These are phyloP conservation scores for Blastomyces percursus DNA, from an alignment of 2,329 filamentous ascomycete species.

Conservation along the genomic window DNA sequence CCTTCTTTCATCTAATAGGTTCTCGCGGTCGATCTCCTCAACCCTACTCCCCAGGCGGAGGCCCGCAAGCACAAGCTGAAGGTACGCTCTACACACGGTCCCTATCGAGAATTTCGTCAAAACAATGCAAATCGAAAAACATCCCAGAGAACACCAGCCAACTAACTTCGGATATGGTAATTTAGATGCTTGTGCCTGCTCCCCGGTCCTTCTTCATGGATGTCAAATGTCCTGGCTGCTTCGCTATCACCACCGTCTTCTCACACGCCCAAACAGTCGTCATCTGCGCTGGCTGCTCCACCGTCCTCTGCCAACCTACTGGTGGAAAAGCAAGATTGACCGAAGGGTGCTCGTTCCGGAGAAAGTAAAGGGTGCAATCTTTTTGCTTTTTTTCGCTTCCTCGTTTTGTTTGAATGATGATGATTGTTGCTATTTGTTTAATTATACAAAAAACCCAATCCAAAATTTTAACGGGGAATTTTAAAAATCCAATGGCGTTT, in stretches of 20 bases:
- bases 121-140: constrained; percentile 14
- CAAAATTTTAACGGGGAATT: constrained; percentile 18
- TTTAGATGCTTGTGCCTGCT: constrained; percentile 79
- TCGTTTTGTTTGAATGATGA: constrained; percentile 8
- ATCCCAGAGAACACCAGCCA: not conserved
- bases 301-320: constrained; percentile 98
- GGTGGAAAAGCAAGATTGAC: constrained; percentile 98
- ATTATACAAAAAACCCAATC: constrained; percentile 22
- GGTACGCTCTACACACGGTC: constrained; percentile 46
- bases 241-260: constrained; percentile 99
- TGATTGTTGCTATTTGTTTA: constrained; percentile 3
- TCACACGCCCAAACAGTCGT: constrained; percentile 99
- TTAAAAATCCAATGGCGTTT: constrained; percentile 15
- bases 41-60: constrained; percentile 95
- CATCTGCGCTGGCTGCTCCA: constrained; percentile 99
- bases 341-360: constrained; percentile 99
- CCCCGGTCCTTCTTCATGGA: constrained; percentile 99
- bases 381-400: constrained; percentile 5
- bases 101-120: constrained; percentile 12
- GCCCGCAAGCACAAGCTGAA: constrained; percentile 99
- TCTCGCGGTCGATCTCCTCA: constrained; percentile 99
- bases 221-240: constrained; percentile 99
- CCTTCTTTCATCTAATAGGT: constrained; percentile 49
- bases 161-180: not conserved
- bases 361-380: constrained; percentile 60